Conservation (phyloP, 805 yeast genomes). For the Ogataea nonfermentans region DNA sequence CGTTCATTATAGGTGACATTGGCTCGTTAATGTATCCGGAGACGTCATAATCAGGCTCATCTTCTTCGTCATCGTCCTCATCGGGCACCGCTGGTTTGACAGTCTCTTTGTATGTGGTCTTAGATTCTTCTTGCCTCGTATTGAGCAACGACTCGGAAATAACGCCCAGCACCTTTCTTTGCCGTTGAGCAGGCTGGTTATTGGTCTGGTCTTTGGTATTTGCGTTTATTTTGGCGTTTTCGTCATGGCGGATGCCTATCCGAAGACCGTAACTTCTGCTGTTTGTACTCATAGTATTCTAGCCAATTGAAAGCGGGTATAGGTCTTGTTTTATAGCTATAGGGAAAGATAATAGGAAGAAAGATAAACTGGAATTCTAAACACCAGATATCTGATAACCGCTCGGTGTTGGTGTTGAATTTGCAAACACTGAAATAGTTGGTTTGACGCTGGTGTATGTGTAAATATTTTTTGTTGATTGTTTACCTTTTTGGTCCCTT, state of each 20-base stretch:
- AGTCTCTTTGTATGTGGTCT: not conserved
- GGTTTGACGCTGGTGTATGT: conserved; percentile 8
- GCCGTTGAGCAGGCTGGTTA: conserved; percentile 2
- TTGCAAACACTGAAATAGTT: no score
- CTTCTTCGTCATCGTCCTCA: conserved; percentile 37
- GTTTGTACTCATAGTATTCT: conserved; percentile 20
- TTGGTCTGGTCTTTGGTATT: conserved; percentile 8
- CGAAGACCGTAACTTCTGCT: conserved; percentile 12
- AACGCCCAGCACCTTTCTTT: conserved; percentile 31
- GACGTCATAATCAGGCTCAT: conserved; percentile 35
- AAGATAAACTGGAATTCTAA: conserved; percentile 3
- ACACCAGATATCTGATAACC: conserved; percentile 1
- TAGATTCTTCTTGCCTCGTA: conserved; percentile 11
- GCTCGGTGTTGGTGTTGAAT: conserved; percentile 1
- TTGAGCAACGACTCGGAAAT: conserved; percentile 29
- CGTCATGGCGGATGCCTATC: conserved; percentile 22
- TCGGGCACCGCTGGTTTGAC: conserved; percentile 9
- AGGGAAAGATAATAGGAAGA: not conserved
- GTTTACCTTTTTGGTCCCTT: conserved; percentile 16
- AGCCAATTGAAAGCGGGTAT: conserved; percentile 20
- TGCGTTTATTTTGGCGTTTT: conserved; percentile 19
- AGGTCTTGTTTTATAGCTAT: conserved; percentile 10
- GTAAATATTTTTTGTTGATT: conserved; percentile 16
- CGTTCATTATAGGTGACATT: conserved; percentile 56
- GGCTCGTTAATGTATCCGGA: conserved; percentile 38